Conservation (phyloP, 805 yeast species). For the Torulaspora franciscae region DNA sequence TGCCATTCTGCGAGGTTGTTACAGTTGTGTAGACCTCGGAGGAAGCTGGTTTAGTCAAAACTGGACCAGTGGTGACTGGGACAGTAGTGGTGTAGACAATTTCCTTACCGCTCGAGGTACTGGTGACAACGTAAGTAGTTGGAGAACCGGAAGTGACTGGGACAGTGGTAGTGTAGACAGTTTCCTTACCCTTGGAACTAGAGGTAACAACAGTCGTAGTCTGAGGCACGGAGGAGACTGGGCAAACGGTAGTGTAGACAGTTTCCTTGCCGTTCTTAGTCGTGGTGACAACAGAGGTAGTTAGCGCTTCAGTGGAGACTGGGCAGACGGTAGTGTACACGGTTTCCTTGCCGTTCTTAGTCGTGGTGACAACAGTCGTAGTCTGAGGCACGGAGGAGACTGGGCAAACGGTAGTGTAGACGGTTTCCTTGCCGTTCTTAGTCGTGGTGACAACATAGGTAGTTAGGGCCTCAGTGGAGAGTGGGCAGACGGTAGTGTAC, state of each 20-base stretch:
- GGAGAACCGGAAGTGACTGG: constrained; percentile 9
- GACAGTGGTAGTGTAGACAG: constrained; percentile 14
- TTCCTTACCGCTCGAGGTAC: constrained; percentile 11
- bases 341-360: constrained; percentile 4
- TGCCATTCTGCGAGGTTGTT: neutral
- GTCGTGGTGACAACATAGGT: constrained; percentile 14
- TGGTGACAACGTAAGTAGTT: constrained; percentile 8
- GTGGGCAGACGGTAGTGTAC: constrained; percentile 17
- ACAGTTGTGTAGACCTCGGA: no score
- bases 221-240: constrained; percentile 6
- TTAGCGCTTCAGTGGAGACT: constrained; percentile 5
- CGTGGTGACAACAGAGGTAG: constrained; percentile 10
- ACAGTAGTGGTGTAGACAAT: constrained; percentile 17
- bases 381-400: constrained; percentile 5
- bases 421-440: constrained; percentile 10
- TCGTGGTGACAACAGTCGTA: constrained; percentile 11
- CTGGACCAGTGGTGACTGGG: constrained; percentile 10
- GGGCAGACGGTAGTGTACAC: constrained; percentile 17
- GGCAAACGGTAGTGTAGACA: constrained; percentile 15
- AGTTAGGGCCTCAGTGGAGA: constrained; percentile 1
- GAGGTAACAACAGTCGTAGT: constrained; percentile 1
- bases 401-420: constrained; percentile 19
- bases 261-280: constrained; percentile 12
- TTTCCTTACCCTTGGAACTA: constrained; percentile 2
- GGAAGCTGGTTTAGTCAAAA: no score